Evolutionary conservation across 257 asterid genomes (phyloP).

Genomic region (Rhazya stricta): DNA sequence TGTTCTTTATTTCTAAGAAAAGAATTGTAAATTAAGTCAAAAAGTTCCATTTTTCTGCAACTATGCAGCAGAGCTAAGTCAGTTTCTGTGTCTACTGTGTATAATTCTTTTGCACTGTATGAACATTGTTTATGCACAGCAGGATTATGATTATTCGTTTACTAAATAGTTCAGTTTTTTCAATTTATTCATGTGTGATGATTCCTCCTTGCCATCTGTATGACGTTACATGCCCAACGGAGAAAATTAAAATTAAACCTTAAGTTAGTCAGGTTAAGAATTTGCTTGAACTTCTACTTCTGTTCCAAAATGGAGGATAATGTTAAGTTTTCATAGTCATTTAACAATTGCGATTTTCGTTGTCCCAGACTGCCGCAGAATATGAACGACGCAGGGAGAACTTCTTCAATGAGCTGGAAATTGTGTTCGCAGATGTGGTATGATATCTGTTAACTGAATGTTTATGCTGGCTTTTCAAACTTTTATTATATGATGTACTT

Average conservation of each 20-base stretch:
- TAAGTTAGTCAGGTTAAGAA: neutral
- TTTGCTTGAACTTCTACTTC: neutral
- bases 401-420: slow-evolving; percentile 84
- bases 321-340: neutral
- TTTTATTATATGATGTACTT: neutral
- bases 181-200: neutral
- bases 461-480: neutral
- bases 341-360: neutral
- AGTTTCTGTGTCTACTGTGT: neutral
- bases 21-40: neutral
- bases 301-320: neutral
- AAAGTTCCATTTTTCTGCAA: too few species aligned
- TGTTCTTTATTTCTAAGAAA: too few species aligned
- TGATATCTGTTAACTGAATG: slow-evolving; percentile 19
- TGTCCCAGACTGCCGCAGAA: slow-evolving; percentile 79
- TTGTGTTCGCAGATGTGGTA: slow-evolving; percentile 94
- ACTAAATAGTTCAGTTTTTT: neutral
- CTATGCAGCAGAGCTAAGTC: neutral
- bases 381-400: slow-evolving; percentile 73
- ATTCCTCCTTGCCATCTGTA: neutral
- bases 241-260: neutral
- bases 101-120: neutral
- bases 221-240: neutral
- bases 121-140: neutral
- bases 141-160: neutral